Percentiles rank a stretch among this genome's conserved stretches.
These are phyloP conservation scores for Metschnikowia cerradonensis DNA, from an alignment of 805 yeast species.

Conservation along the genomic window DNA sequence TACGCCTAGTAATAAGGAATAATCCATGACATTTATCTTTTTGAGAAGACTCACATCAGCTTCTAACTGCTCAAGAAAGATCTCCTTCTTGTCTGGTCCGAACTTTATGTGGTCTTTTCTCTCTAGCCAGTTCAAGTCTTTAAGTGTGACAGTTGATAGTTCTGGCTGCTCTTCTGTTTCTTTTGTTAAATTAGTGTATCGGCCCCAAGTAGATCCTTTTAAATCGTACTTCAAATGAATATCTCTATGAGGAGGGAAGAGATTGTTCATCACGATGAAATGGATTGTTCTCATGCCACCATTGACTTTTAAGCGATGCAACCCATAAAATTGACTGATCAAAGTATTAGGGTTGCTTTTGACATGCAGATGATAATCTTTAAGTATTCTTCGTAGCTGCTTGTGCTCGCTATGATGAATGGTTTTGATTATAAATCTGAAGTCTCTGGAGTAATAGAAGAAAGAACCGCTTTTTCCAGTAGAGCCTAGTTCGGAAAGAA, in stretches of 20 bases:
- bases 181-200: slow-evolving; percentile 46
- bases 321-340: slow-evolving; percentile 92
- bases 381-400: slow-evolving; percentile 67
- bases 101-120: slow-evolving; percentile 59
- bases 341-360: slow-evolving; percentile 81
- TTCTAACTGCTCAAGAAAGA: slow-evolving; percentile 65
- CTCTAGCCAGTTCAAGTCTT: slow-evolving; percentile 87
- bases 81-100: slow-evolving; percentile 64
- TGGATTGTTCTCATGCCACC: slow-evolving; percentile 69
- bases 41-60: slow-evolving; percentile 72
- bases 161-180: slow-evolving; percentile 22
- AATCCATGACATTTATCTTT: slow-evolving; percentile 87
- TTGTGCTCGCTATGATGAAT: slow-evolving; percentile 91
- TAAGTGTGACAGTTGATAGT: slow-evolving; percentile 50
- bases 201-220: slow-evolving; percentile 89
- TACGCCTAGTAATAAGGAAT: slow-evolving; percentile 82
- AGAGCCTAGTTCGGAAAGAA: slow-evolving; percentile 85
- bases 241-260: slow-evolving; percentile 90
- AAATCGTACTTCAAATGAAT: slow-evolving; percentile 83
- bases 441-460: slow-evolving; percentile 92
- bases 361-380: slow-evolving; percentile 77
- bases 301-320: slow-evolving; percentile 91
- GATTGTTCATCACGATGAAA: slow-evolving; percentile 93
- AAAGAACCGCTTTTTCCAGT: slow-evolving; percentile 98
- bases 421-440: slow-evolving; percentile 90